Evolutionary conservation across 306 rosid genomes (phyloP), one percentile per base, ranked within the genome.

Genomic region (Vachellia collinsii): DNA sequence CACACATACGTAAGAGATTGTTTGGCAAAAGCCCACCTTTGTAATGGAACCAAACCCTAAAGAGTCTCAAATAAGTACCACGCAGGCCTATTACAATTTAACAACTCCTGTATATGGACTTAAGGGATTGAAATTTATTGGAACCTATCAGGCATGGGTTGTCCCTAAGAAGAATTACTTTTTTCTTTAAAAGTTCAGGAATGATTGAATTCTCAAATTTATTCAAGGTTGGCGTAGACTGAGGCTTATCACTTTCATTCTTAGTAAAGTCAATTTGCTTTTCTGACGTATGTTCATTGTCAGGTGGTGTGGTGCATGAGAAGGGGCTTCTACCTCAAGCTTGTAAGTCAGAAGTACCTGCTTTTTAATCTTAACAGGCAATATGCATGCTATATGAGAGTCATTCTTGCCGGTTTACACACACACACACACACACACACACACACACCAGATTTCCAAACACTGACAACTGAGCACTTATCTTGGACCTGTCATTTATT

Each of bases 301-400:
- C 91, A 94, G 98, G 98, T 36, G 98, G 97, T 41, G 78, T 91
- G 74, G 98, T 94, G 74, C 97, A 92, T 80, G 97, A 92, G 88
- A 94, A 92, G 85, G 98, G 98, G 46, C 97, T 94, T 83, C 83
- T 94, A 37, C 87, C 98, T 43, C 98, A 94, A 84, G 80, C 70
- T 71, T 83, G 98, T 94, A 86, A 92, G 97, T 88, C 69, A 61
- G 70, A 63, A 83, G 70, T 0, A 20, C 39, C 65, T 36, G n/a
- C 47, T 54, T 46, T 73, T 64, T 64, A 9, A 73, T 74, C 73
- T 73, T 34, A 58, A 41, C 74, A 11, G 59, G 65, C 66, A 39
- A 47, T 79, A 42, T 58, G 25, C 69, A 44, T 56, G 11, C 42
- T 43, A 0, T 38, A 6, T 53, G 70, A 77, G 72, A 37, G 42